Base-by-base conservation (phyloP, 495 filamentous ascomycete genomes). In the Trichodelitschia bisporula region DNA sequence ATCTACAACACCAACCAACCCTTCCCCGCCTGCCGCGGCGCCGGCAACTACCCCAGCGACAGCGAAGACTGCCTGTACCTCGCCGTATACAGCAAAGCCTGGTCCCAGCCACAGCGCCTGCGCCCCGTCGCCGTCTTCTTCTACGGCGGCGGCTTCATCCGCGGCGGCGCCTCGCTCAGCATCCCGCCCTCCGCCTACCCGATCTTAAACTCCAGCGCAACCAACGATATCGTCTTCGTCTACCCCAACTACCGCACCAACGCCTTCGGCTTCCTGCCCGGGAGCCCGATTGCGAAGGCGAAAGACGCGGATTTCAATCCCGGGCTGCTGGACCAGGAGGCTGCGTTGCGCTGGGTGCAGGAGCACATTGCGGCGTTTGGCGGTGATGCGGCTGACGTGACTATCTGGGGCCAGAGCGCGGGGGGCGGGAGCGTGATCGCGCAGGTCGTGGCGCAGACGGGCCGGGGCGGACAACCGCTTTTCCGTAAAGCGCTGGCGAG, bases 41-140 rank as follows among this genome's bases (percentile, higher is more conserved):
- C n/a, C n/a, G n/a, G n/a, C n/a, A n/a, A n/a, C n/a, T n/a, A n/a
- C n/a, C 58, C 61, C 5, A 74, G 68, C 28, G 68, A 67, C 2
- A 57, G 56, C 10, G 66, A 72, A 45, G 66, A 72, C 38, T 70
- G 66, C 42, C 46, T 70, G 3, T 71, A 69, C 31, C 49, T 72
- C 2, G 59, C 57, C 6, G 44, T 71, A 0, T 69, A 66, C 43
- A 58, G 62, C 2, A 56, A 63, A 1, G 64, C 64, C 4, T 70
- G 64, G 64, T 34, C 38, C 4, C 25, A 31, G 2, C 38, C 43
- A 9, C 35, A 49, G 29, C 32, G 46, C 12, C 55, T 47, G 18
- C 49, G 63, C 11, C 68, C 67, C 0, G 67, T 72, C 0, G 45
- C 70, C 1, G 57, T 68, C 2, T 57, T 56, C 15, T 71, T 69